Conservation (phyloP, 805 yeast genomes). For the Starmerella cellae region DNA sequence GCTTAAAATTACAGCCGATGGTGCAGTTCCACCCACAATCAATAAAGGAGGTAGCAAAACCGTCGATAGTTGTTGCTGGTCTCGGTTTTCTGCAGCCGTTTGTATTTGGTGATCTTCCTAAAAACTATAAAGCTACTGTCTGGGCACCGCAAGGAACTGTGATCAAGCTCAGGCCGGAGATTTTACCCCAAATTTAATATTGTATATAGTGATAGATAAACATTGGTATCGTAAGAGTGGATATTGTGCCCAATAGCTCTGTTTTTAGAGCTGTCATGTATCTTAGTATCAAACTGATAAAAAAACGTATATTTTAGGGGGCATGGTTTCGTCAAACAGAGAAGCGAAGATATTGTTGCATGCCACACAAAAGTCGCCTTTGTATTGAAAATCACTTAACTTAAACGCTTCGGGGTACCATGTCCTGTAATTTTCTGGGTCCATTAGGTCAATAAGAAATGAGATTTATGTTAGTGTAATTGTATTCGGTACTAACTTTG, state of each 20-base stretch:
- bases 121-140: slow-evolving; percentile 18
- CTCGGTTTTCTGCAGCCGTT: slow-evolving; percentile 26
- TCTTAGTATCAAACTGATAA: neutral
- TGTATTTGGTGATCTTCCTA: slow-evolving; percentile 24
- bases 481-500: no score
- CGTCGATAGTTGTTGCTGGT: slow-evolving; percentile 23
- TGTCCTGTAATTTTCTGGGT: no score
- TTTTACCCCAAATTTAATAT: slow-evolving; percentile 14
- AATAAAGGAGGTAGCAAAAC: slow-evolving; percentile 17
- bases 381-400: no score
- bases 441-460: no score
- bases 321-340: no score
- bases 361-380: no score
- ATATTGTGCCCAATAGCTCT: neutral
- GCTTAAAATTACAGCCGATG: slow-evolving; percentile 1
- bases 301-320: no score
- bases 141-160: slow-evolving; percentile 21
- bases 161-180: slow-evolving; percentile 20
- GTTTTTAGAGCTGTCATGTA: neutral
- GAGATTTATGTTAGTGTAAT: no score
- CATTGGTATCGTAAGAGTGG: neutral
- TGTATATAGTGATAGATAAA: neutral
- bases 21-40: slow-evolving; percentile 2
- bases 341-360: no score
- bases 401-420: no score